phyloP scores from a whole-genome alignment of 2,329 filamentous ascomycete genomes.

The Microsporum ferrugineum region DNA sequence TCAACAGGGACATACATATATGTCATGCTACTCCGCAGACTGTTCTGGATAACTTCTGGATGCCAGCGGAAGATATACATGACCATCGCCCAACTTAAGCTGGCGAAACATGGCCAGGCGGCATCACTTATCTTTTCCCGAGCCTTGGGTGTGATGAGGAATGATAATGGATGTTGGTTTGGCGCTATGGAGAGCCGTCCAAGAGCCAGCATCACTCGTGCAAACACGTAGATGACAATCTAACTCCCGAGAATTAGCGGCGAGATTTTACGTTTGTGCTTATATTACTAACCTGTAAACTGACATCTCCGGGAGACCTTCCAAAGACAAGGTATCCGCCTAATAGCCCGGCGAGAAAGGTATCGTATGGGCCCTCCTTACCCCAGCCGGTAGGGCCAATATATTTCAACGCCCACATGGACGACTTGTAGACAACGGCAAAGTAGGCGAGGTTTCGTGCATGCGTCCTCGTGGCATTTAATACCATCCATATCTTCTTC shows the following conservation, averaged over 20 bases:
- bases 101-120: slow-evolving; percentile 88
- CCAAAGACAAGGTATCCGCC: slow-evolving; percentile 94
- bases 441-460: slow-evolving; percentile 87
- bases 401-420: slow-evolving; percentile 63
- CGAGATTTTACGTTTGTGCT: background rate
- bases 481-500: slow-evolving; percentile 65
- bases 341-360: slow-evolving; percentile 72
- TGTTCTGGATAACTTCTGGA: slow-evolving; percentile 81
- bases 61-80: slow-evolving; percentile 94
- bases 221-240: slow-evolving; percentile 97
- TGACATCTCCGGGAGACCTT: slow-evolving; percentile 64
- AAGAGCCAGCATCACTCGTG: slow-evolving; percentile 71
- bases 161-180: slow-evolving; percentile 31
- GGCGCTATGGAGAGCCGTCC: slow-evolving; percentile 71
- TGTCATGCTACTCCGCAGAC: slow-evolving; percentile 86
- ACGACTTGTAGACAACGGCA: slow-evolving; percentile 77
- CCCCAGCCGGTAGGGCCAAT: slow-evolving; percentile 34
- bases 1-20: slow-evolving; percentile 63
- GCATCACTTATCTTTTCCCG: slow-evolving; percentile 49
- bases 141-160: slow-evolving; percentile 35
- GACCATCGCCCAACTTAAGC: slow-evolving; percentile 78
- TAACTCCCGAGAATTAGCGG: slow-evolving; percentile 28
- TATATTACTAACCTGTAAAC: slow-evolving; percentile 48
- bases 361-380: slow-evolving; percentile 63
- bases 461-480: slow-evolving; percentile 80